phyloP scores from a whole-genome alignment of 257 asterid genomes.

The Dorcoceras hygrometricum region DNA sequence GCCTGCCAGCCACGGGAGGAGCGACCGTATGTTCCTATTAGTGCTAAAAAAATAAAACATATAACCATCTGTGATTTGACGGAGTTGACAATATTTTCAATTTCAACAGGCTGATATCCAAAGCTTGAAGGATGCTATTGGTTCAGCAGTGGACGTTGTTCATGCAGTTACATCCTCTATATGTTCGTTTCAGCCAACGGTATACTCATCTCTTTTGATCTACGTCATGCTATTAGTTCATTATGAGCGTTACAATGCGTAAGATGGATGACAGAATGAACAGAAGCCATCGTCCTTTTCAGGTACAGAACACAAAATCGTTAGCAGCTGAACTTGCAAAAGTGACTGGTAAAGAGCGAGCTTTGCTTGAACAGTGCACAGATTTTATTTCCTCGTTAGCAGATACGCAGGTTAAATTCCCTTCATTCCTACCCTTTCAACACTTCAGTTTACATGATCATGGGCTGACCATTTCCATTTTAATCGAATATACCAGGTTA shows the following conservation, averaged over 20 bases:
- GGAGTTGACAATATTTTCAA: constrained; percentile 6
- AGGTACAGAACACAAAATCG: constrained; percentile 69
- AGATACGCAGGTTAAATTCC: constrained; percentile 59
- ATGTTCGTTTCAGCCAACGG: constrained; percentile 54
- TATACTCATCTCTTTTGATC: constrained; percentile 27
- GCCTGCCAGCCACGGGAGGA: constrained; percentile 82
- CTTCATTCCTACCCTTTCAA: constrained; percentile 5
- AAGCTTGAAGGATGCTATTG: constrained; percentile 75
- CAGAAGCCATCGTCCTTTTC: neutral
- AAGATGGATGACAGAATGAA: neutral
- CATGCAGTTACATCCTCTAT: constrained; percentile 65
- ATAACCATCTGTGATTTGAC: constrained; percentile 11
- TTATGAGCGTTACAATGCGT: neutral
- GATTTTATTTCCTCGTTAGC: constrained; percentile 54
- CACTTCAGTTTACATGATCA: neutral
- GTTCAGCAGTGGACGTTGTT: constrained; percentile 76
- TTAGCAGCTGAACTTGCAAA: constrained; percentile 66
- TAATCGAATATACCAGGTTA: constrained; percentile 47
- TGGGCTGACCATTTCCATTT: neutral
- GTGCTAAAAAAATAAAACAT: neutral
- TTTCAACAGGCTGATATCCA: constrained; percentile 58
- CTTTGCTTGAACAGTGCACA: constrained; percentile 65
- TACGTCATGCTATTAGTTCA: neutral
- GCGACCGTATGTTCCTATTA: constrained; percentile 52
- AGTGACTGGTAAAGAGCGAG: constrained; percentile 63